Conservation (phyloP, 768 basidiomycete species). For the Lactarius trivialis region DNA sequence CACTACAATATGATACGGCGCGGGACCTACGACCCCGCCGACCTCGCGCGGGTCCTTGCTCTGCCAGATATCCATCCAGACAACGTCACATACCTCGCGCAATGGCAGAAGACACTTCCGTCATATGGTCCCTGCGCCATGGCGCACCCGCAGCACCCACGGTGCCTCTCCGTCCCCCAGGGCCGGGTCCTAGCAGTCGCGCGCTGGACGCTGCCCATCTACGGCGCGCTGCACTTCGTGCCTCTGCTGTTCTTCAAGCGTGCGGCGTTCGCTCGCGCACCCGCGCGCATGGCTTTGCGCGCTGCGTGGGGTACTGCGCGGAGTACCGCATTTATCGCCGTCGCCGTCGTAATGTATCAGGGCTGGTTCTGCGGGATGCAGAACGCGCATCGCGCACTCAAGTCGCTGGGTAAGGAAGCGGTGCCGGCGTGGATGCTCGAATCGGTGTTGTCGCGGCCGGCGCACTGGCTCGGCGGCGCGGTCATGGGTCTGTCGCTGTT, state of each 20-base stretch:
- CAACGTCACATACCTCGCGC: constrained; percentile 45
- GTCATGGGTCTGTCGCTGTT: constrained; percentile 72
- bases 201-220: constrained; percentile 77
- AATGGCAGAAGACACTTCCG: constrained; percentile 33
- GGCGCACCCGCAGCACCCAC: constrained; percentile 70
- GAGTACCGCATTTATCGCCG: constrained; percentile 81
- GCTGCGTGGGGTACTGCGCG: constrained; percentile 68
- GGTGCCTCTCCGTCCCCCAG: constrained; percentile 53
- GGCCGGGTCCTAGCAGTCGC: constrained; percentile 75
- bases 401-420: constrained; percentile 24
- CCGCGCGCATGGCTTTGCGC: constrained; percentile 55
- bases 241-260: constrained; percentile 82
- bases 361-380: constrained; percentile 64
- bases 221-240: constrained; percentile 85
- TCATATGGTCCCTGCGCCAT: constrained; percentile 57
- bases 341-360: constrained; percentile 79
- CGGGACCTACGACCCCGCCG: constrained; percentile 46
- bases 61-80: constrained; percentile 38
- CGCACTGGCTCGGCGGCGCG: constrained; percentile 72
- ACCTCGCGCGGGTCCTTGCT: constrained; percentile 55
- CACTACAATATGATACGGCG: constrained; percentile 56
- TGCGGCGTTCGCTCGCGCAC: constrained; percentile 56
- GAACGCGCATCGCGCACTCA: constrained; percentile 46
- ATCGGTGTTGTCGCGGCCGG: constrained; percentile 56
- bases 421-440: constrained; percentile 46